phyloP scores from a whole-genome alignment of 2,329 filamentous ascomycete species.

The Hymenoscyphus linearis region DNA sequence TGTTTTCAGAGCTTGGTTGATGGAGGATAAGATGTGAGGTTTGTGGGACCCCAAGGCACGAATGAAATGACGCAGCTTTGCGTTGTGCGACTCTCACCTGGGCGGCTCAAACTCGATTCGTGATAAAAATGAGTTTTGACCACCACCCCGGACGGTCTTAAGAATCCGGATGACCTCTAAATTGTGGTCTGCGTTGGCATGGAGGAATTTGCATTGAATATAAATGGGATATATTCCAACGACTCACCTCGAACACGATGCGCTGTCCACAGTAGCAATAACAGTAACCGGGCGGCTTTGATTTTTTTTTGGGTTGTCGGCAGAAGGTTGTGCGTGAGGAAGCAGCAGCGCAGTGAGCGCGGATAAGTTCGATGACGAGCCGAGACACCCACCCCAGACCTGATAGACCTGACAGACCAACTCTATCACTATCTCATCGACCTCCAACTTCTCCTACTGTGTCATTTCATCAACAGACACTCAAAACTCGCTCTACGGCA shows the following conservation, averaged over 20 bases:
- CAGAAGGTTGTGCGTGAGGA: conserved; percentile 2
- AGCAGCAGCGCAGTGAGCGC: neutral
- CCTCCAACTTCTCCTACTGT: neutral
- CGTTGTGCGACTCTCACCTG: neutral
- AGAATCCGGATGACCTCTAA: neutral
- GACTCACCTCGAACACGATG: neutral
- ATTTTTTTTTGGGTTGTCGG: conserved; percentile 4
- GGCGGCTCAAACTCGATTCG: neutral
- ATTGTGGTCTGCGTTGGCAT: neutral
- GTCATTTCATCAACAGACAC: neutral
- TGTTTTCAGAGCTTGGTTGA: neutral
- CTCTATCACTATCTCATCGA: neutral
- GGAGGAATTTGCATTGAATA: neutral
- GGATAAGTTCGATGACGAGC: conserved; percentile 1
- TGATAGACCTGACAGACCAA: too few relatives aligned
- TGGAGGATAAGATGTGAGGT: too few relatives aligned
- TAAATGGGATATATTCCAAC: neutral
- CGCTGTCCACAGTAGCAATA: conserved; percentile 7
- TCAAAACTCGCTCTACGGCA: neutral
- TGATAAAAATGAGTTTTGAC: conserved; percentile 2
- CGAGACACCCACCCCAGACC: neutral
- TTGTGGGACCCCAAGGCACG: neutral
- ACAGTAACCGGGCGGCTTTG: conserved; percentile 7
- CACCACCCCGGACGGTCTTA: neutral
- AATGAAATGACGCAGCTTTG: neutral